Evolutionary conservation across 108 stramenopile species (phyloP).

Genomic region (Schizochytrium sp.): DNA sequence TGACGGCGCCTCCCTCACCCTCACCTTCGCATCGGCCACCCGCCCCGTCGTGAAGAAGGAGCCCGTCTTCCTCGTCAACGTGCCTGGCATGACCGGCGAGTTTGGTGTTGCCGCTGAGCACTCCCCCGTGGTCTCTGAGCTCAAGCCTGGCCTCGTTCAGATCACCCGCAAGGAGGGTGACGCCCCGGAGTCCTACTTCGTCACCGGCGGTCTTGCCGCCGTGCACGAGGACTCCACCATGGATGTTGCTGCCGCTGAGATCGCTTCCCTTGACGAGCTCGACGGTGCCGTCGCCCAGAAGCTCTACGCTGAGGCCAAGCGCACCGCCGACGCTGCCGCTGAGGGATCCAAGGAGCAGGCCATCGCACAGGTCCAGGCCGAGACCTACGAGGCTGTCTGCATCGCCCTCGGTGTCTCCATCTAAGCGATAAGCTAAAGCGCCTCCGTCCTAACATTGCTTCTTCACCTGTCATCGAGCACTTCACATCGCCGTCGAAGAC

Average conservation of each 20-base stretch:
- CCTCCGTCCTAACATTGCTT: too few relatives aligned
- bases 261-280: constrained; percentile 21
- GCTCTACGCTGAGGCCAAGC: constrained; percentile 51
- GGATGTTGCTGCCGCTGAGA: constrained; percentile 39
- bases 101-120: constrained; percentile 56
- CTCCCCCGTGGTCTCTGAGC: constrained; percentile 42
- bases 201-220: constrained; percentile 47
- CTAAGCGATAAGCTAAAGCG: not conserved
- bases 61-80: constrained; percentile 54
- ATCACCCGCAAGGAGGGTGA: constrained; percentile 31
- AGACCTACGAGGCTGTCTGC: constrained; percentile 53
- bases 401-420: constrained; percentile 21
- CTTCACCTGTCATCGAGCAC: too few relatives aligned
- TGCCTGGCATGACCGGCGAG: constrained; percentile 58
- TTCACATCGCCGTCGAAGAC: too few relatives aligned
- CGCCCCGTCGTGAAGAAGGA: not conserved
- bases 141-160: constrained; percentile 59
- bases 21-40: constrained; percentile 1
- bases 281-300: constrained; percentile 48
- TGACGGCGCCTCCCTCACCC: not conserved
- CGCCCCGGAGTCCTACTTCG: constrained; percentile 54
- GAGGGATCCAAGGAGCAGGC: constrained; percentile 56
- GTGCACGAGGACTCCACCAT: constrained; percentile 49
- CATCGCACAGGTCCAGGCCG: constrained; percentile 42
- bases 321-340: not conserved